Percentiles rank a stretch among this genome's conserved stretches.
These are phyloP conservation scores for Paracorniculantispora psalliotae DNA, from an alignment of 2,329 filamentous ascomycete genomes.

Conservation along the genomic window DNA sequence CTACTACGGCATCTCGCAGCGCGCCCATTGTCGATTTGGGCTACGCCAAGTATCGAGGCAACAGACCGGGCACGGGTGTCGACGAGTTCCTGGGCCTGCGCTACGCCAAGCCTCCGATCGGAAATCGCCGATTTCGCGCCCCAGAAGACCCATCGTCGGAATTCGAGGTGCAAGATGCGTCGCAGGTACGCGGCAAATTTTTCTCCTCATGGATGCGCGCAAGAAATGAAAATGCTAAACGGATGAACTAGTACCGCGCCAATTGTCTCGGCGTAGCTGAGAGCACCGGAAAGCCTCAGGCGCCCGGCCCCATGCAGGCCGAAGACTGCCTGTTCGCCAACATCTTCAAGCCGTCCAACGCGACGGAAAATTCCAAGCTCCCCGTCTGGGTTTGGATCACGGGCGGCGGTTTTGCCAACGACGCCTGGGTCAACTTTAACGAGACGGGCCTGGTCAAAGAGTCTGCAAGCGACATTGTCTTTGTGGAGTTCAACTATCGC, in stretches of 20 bases:
- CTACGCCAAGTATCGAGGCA: conserved; percentile 40
- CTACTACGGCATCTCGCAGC: neutral
- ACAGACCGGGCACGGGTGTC: conserved; percentile 32
- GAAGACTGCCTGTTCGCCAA: conserved; percentile 47
- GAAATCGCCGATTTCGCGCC: conserved; percentile 45
- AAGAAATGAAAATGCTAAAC: no score
- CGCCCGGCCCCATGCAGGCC: conserved; percentile 13
- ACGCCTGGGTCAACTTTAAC: conserved; percentile 49
- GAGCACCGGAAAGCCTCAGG: conserved; percentile 21
- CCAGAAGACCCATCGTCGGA: conserved; percentile 38
- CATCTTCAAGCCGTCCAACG: conserved; percentile 40
- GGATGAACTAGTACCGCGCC: conserved; percentile 34
- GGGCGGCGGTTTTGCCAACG: conserved; percentile 40
- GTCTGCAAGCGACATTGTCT: conserved; percentile 43
- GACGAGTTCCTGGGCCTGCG: conserved; percentile 44
- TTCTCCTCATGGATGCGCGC: no score
- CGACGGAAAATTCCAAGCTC: conserved; percentile 24
- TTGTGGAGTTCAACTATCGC: conserved; percentile 59
- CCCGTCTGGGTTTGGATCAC: conserved; percentile 38
- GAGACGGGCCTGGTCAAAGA: conserved; percentile 40
- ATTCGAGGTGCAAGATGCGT: conserved; percentile 30
- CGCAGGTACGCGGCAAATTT: conserved; percentile 21
- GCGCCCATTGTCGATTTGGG: conserved; percentile 33
- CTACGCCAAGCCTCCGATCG: conserved; percentile 46
- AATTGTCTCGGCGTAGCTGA: conserved; percentile 34